Evolutionary conservation across 169 alveolate genomes (phyloP), one percentile per base, ranked within the genome.

Genomic region (Cryptosporidium bovis): DNA sequence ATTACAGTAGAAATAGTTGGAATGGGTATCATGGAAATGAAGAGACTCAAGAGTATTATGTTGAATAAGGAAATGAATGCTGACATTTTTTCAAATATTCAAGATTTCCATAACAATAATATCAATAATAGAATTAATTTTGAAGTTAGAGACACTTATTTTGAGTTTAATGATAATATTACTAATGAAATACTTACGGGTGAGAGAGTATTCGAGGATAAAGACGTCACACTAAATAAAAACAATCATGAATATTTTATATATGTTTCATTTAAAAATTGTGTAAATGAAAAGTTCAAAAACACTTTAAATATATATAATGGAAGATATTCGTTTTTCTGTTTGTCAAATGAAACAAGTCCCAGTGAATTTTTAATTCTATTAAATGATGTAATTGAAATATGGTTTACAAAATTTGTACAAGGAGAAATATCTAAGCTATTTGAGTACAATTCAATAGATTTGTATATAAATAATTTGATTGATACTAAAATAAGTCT

Each of bases 181-280:
- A 13, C 51, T 16, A 53, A 4, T 53, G 29, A 27, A 18, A 56
- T 10, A n/a, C n/a, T 18, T 18, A 48, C 64, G 18, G 24, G 51
- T 48, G 20, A 3, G 13, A 44, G n/a, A 16, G 51, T 1, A 44
- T 13, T 16, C 15, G 12, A 18, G 13, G n/a, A 66, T 66, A 12
- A 51, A 4, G 20, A 31, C 36, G 53, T 18, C 24, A 53, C 20
- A n/a, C 53, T 48, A 34, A 69, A 3, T 31, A 55, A 53, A 34
- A 56, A 53, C 2, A 5, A 69, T 34, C 34, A 50, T 29, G 53
- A 50, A 33, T 69, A 69, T 48, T 51, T 66, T 6, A 55, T 69
- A 33, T 53, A n/a, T 69, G 67, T 69, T 69, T 69, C 83, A 18
- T 69, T 69, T 27, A 31, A 69, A 8, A 69, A 53, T 53, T 69